Percentiles rank a stretch among this genome's conserved stretches.
Evolutionary conservation across 2,329 filamentous ascomycete genomes (phyloP).

Genomic region (Paecilomyces niveus): DNA sequence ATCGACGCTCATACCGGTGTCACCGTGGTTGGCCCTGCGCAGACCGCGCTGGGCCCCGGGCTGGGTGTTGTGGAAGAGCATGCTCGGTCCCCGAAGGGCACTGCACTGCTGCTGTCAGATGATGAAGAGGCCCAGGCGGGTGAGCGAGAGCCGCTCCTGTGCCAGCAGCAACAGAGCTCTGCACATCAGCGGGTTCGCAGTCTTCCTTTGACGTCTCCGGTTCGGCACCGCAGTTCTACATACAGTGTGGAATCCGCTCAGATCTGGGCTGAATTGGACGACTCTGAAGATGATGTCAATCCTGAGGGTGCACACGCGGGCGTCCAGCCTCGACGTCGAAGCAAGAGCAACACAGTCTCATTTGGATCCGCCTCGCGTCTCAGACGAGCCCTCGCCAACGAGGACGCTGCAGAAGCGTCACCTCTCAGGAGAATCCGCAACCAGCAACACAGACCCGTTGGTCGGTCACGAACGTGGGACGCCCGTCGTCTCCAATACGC

Average conservation of each 20-base stretch:
- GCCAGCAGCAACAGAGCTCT: conserved; percentile 16
- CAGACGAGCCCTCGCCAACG: neutral
- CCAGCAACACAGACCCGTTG: neutral
- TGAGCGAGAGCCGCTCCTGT: conserved; percentile 33
- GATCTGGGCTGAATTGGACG: conserved; percentile 84
- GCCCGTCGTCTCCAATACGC: neutral
- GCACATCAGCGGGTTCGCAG: conserved; percentile 28
- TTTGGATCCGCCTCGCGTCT: neutral
- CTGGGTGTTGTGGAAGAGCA: conserved; percentile 67
- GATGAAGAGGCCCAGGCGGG: conserved; percentile 36
- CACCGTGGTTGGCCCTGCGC: conserved; percentile 43
- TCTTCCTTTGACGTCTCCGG: conserved; percentile 20
- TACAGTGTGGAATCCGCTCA: conserved; percentile 62
- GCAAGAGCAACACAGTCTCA: neutral
- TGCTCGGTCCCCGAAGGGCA: conserved; percentile 15
- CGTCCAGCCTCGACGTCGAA: neutral
- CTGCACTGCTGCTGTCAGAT: conserved; percentile 14
- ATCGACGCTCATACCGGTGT: conserved; percentile 29
- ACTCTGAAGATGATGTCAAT: conserved; percentile 47
- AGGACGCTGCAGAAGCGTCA: neutral
- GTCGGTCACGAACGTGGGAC: neutral
- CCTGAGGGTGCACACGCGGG: conserved; percentile 17
- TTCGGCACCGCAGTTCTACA: conserved; percentile 42
- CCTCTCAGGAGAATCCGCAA: neutral
- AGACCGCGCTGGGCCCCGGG: conserved; percentile 70